phyloP scores from a whole-genome alignment of 2,329 filamentous ascomycete species.

The Calonectria pauciramosa region DNA sequence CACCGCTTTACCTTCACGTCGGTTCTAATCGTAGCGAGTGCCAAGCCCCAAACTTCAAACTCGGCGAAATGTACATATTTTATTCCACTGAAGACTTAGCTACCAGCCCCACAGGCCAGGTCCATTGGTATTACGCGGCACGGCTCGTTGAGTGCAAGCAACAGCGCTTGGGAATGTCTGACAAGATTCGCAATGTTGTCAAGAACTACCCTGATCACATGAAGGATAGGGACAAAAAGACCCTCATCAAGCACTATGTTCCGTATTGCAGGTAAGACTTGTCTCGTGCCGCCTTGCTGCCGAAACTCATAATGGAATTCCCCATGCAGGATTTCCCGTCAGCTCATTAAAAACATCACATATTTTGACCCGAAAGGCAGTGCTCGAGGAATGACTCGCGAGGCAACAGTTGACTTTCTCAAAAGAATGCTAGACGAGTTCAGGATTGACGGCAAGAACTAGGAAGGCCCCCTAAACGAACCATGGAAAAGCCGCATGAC shows the following conservation, averaged over 20 bases:
- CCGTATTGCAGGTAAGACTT: neutral
- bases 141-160: neutral
- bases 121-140: neutral
- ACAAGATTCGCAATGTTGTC: neutral
- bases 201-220: neutral
- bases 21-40: fast-evolving
- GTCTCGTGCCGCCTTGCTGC: neutral
- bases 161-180: neutral
- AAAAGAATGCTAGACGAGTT: neutral
- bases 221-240: neutral
- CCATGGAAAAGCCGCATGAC: neutral
- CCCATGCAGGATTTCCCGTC: neutral
- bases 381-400: neutral
- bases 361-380: neutral
- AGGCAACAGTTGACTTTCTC: neutral
- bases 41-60: neutral
- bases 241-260: neutral
- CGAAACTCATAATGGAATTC: neutral
- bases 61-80: neutral
- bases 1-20: neutral
- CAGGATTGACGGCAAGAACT: neutral
- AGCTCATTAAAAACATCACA: neutral
- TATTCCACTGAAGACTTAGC: neutral
- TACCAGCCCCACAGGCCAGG: neutral
- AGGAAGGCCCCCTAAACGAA: neutral